A percentile compares a stretch with the other conserved stretches of the same genome.
Evolutionary conservation across 306 rosid genomes (phyloP).

Genomic region (Boehmeria nivea): DNA sequence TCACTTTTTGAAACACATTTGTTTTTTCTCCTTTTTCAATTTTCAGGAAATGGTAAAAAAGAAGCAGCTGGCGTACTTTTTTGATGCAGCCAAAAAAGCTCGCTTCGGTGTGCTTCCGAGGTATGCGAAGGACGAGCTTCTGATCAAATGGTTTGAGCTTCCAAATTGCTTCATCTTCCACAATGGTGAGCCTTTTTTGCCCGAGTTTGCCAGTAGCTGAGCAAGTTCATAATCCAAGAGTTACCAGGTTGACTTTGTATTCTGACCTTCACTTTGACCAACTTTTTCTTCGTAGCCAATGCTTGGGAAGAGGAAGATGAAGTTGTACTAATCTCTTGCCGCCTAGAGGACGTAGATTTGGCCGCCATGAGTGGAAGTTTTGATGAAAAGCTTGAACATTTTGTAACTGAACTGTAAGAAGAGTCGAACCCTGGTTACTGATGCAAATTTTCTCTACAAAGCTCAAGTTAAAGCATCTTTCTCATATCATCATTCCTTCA

Average conservation of each 20-base stretch:
- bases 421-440: constrained; percentile 10
- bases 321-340: constrained; percentile 84
- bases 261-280: background rate
- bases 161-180: constrained; percentile 95
- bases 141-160: constrained; percentile 86
- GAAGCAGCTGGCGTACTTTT: constrained; percentile 57
- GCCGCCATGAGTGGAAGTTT: constrained; percentile 48
- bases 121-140: constrained; percentile 78
- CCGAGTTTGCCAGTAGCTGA: background rate
- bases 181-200: constrained; percentile 47
- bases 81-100: constrained; percentile 80
- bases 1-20: too few relatives aligned
- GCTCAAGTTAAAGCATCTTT: constrained; percentile 2
- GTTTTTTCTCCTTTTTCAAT: too few relatives aligned
- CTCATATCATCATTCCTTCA: constrained; percentile 30
- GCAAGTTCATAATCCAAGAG: background rate
- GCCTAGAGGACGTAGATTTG: constrained; percentile 53
- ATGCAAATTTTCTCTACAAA: constrained; percentile 6
- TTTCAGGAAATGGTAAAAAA: constrained; percentile 92
- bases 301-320: constrained; percentile 99
- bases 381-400: constrained; percentile 68
- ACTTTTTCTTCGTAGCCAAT: constrained; percentile 45
- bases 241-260: constrained; percentile 7
- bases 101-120: constrained; percentile 94
- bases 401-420: constrained; percentile 66